A percentile compares a stretch with the other conserved stretches of the same genome.
Conservation (phyloP, 2,329 filamentous ascomycete genomes). For the Sclerotinia subarctica region DNA sequence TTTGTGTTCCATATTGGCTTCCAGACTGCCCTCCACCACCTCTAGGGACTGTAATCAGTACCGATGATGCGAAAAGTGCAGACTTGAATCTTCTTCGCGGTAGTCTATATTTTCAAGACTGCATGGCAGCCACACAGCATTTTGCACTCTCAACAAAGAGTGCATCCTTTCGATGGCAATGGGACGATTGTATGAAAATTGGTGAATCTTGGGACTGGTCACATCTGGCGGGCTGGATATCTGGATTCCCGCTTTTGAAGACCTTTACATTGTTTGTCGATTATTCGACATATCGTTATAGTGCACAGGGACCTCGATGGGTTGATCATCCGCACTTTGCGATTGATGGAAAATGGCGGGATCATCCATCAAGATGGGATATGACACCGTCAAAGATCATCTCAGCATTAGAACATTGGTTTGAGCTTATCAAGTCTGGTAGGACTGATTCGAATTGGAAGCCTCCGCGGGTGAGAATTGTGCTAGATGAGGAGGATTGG, state of each 20-base stretch:
- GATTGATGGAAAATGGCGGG: background rate
- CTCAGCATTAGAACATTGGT: background rate
- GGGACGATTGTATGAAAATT: background rate
- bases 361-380: background rate
- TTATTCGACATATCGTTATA: slow-evolving; percentile 6
- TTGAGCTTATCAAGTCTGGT: background rate
- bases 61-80: background rate
- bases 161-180: background rate
- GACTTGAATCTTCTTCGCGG: background rate
- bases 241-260: background rate
- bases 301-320: background rate
- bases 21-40: background rate
- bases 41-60: background rate
- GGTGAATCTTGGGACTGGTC: background rate
- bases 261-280: background rate
- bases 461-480: background rate
- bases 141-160: background rate
- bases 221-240: background rate
- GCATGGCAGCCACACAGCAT: background rate
- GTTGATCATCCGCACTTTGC: slow-evolving; percentile 3
- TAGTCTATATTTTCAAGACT: background rate
- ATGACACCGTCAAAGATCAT: background rate
- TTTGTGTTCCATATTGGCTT: slow-evolving; percentile 9
- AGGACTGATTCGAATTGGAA: background rate
- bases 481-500: background rate